Evolutionary conservation across 2,329 filamentous ascomycete species (phyloP).

Genomic region (Trichothecium roseum): DNA sequence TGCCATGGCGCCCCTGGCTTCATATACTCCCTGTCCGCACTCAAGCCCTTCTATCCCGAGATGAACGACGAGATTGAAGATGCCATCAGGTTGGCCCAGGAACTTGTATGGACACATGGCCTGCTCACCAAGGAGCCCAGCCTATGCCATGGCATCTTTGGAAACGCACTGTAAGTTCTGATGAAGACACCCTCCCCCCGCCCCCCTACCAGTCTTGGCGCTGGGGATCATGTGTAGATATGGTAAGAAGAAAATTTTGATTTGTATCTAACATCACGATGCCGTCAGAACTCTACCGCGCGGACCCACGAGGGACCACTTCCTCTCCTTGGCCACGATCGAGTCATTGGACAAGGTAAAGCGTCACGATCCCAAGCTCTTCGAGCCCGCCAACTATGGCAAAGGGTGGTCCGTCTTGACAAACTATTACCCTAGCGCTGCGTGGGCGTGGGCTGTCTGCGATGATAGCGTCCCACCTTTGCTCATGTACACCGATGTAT

Average conservation of each 20-base stretch:
- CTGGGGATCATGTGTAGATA: too few relatives aligned
- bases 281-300: conserved; percentile 17
- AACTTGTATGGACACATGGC: conserved; percentile 45
- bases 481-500: conserved; percentile 26
- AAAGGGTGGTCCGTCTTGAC: conserved; percentile 19
- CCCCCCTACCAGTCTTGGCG: too few relatives aligned
- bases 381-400: conserved; percentile 26
- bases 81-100: conserved; percentile 39
- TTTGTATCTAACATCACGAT: not conserved
- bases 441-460: conserved; percentile 26
- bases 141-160: conserved; percentile 54
- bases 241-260: too few relatives aligned
- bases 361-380: conserved; percentile 18
- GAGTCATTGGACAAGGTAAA: conserved; percentile 38
- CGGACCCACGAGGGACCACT: conserved; percentile 35
- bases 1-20: conserved; percentile 59
- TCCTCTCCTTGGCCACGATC: conserved; percentile 45
- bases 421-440: conserved; percentile 24
- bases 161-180: conserved; percentile 49
- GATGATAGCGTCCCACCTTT: conserved; percentile 21
- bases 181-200: too few relatives aligned
- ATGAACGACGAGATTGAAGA: conserved; percentile 41
- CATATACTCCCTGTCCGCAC: conserved; percentile 43
- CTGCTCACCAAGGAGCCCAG: conserved; percentile 54
- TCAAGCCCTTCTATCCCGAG: conserved; percentile 44